Percentiles rank a stretch among this genome's conserved stretches.
These are phyloP conservation scores for Amanita thiersii DNA, from an alignment of 768 basidiomycete genomes.

Conservation along the genomic window DNA sequence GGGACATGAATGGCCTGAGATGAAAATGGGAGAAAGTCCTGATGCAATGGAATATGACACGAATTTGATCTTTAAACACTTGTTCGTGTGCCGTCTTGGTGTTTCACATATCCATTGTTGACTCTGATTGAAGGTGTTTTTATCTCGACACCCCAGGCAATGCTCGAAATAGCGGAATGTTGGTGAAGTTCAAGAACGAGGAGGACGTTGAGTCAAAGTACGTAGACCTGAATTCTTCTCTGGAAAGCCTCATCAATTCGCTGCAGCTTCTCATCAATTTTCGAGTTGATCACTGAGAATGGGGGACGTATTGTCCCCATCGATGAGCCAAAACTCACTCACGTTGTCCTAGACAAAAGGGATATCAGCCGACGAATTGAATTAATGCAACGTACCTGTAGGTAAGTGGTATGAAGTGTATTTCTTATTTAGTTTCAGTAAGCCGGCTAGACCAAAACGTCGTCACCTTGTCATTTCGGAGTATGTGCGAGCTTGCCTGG, in stretches of 20 bases:
- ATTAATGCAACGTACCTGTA: conserved; percentile 62
- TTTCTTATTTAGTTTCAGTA: conserved; percentile 9
- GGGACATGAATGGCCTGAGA: too few relatives aligned
- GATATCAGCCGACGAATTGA: conserved; percentile 67
- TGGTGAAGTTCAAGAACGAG: conserved; percentile 44
- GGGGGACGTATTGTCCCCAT: conserved; percentile 70
- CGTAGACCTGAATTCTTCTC: background rate
- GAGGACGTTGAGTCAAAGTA: conserved; percentile 47
- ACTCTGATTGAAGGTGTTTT: conserved; percentile 58
- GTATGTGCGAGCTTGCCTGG: conserved; percentile 71
- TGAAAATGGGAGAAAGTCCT: conserved; percentile 67
- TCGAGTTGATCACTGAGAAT: conserved; percentile 47
- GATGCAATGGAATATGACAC: conserved; percentile 73
- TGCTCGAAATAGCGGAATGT: conserved; percentile 57
- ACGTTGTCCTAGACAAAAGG: conserved; percentile 77
- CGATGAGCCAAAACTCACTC: conserved; percentile 74
- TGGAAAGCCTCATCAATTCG: background rate
- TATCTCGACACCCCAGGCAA: conserved; percentile 82
- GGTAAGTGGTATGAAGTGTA: conserved; percentile 34
- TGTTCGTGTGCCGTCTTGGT: conserved; percentile 38
- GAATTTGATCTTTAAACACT: conserved; percentile 71
- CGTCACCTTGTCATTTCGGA: conserved; percentile 72
- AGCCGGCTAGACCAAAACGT: conserved; percentile 59
- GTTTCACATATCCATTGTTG: conserved; percentile 3
- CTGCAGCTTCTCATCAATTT: conserved; percentile 47